phyloP scores from a whole-genome alignment of 2,329 filamentous ascomycete genomes.

The Fusarium sp. region DNA sequence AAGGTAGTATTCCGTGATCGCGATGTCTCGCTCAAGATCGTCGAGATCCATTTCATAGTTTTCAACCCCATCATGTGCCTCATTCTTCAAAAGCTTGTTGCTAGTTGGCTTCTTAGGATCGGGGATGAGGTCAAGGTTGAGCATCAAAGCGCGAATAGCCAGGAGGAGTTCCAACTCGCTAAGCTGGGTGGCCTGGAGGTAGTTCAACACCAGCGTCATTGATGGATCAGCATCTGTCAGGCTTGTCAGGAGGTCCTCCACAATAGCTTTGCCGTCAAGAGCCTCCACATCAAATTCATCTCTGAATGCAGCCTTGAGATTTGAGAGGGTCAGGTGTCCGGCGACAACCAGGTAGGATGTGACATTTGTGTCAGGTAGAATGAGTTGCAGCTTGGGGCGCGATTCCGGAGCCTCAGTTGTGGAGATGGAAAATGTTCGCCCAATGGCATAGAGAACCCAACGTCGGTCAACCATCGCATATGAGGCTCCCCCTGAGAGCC shows the following conservation, averaged over 20 bases:
- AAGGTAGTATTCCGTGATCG: conserved; percentile 76
- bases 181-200: conserved; percentile 75
- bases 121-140: conserved; percentile 73
- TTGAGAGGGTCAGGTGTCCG: conserved; percentile 71
- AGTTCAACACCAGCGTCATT: conserved; percentile 74
- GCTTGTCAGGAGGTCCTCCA: conserved; percentile 72
- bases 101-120: conserved; percentile 54
- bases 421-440: conserved; percentile 71
- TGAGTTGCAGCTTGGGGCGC: conserved; percentile 51
- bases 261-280: conserved; percentile 61
- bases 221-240: conserved; percentile 76
- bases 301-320: conserved; percentile 70
- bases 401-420: conserved; percentile 55
- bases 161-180: conserved; percentile 75
- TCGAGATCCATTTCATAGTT: conserved; percentile 68
- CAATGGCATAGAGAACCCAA: conserved; percentile 74
- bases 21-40: conserved; percentile 73
- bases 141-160: conserved; percentile 75
- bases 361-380: conserved; percentile 66
- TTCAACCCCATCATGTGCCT: conserved; percentile 49
- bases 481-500: conserved; percentile 58
- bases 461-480: conserved; percentile 72
- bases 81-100: conserved; percentile 52
- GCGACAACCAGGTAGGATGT: conserved; percentile 71
- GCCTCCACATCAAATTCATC: conserved; percentile 60